Evolutionary conservation across 2,329 filamentous ascomycete species (phyloP).

Genomic region (Alternaria rosae): DNA sequence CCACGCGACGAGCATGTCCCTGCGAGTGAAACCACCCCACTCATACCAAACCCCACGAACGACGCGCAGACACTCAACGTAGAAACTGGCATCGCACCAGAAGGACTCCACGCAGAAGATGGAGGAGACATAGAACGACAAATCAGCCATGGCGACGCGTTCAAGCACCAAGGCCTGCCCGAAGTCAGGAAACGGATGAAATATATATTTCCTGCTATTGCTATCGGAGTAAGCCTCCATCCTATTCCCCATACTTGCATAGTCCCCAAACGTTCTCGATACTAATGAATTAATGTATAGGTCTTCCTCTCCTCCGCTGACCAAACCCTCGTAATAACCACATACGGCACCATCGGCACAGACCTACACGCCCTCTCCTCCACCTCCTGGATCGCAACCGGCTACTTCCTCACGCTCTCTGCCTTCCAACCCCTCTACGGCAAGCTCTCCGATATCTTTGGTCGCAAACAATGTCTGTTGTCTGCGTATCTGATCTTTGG

Average conservation of each 20-base stretch:
- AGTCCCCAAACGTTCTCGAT: neutral
- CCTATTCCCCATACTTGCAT: neutral
- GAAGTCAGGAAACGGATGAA: constrained; percentile 61
- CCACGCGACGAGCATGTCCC: neutral
- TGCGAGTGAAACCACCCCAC: constrained; percentile 54
- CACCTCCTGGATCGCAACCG: constrained; percentile 75
- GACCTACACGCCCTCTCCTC: constrained; percentile 77
- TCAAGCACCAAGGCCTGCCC: constrained; percentile 55
- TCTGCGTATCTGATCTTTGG: constrained; percentile 71
- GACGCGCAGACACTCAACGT: constrained; percentile 30
- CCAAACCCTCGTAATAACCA: constrained; percentile 78
- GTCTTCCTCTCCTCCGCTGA: constrained; percentile 76
- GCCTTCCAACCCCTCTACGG: constrained; percentile 79
- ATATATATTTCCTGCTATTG: constrained; percentile 68
- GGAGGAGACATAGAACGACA: constrained; percentile 48
- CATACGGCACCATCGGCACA: constrained; percentile 78
- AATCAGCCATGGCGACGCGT: constrained; percentile 37
- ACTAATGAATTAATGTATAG: constrained; percentile 49
- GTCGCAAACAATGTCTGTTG: constrained; percentile 70
- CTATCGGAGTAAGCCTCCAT: constrained; percentile 63
- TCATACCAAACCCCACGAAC: constrained; percentile 45
- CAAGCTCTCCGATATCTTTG: constrained; percentile 74
- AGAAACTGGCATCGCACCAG: constrained; percentile 34
- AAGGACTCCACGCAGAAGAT: constrained; percentile 22
- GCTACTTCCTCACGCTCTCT: constrained; percentile 76